Conservation (phyloP, 75 land plant genomes). For the Picea glauca region DNA sequence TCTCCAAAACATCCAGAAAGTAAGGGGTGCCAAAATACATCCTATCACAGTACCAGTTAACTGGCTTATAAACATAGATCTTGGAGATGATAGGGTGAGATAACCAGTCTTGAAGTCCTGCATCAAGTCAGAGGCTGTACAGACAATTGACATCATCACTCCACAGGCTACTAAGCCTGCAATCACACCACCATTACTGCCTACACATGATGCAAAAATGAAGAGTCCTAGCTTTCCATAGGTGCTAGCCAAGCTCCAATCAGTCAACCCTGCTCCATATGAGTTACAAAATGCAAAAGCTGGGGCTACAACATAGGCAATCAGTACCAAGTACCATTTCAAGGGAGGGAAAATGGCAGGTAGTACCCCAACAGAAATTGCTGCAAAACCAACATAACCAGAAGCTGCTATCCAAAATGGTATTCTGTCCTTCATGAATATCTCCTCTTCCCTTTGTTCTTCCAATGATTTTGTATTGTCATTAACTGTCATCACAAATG, state of each 20-base stretch:
- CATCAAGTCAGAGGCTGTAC: conserved; percentile 84
- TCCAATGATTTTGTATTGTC: conserved; percentile 17
- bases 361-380: conserved; percentile 36
- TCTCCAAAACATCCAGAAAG: conserved; percentile 74
- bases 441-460: conserved; percentile 18
- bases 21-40: conserved; percentile 43
- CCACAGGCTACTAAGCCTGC: conserved; percentile 80
- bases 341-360: conserved; percentile 62
- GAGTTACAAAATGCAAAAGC: conserved; percentile 79
- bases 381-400: conserved; percentile 56
- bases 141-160: conserved; percentile 82
- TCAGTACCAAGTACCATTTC: conserved; percentile 54
- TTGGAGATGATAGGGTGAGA: conserved; percentile 62
- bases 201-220: conserved; percentile 65
- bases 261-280: conserved; percentile 76
- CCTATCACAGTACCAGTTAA: conserved; percentile 62
- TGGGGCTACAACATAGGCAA: conserved; percentile 58
- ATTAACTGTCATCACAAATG: neutral
- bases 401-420: conserved; percentile 39
- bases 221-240: conserved; percentile 78
- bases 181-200: conserved; percentile 56
- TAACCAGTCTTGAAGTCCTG: conserved; percentile 79
- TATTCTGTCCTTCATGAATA: conserved; percentile 51
- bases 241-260: conserved; percentile 69
- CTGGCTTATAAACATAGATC: conserved; percentile 76